Evolutionary conservation across 345 rosid species (phyloP).

Genomic region (Clausena lansium): DNA sequence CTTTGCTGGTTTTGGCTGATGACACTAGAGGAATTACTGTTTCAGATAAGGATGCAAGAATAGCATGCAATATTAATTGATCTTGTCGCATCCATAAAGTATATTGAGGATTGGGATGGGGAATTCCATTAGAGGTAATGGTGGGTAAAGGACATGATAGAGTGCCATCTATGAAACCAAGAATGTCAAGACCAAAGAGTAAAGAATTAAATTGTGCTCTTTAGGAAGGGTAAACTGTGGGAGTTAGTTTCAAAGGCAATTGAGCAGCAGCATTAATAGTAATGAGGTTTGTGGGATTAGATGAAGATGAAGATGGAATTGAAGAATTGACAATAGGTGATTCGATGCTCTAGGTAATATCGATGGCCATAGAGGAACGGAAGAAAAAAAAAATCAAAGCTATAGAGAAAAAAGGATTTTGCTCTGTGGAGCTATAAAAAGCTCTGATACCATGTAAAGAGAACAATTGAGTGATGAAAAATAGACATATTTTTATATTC

Average conservation of each 20-base stretch:
- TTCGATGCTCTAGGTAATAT: too few species aligned
- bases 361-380: too few species aligned
- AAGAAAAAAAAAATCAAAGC: too few species aligned
- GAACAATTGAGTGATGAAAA: too few species aligned
- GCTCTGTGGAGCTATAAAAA: too few species aligned
- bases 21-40: background rate
- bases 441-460: too few species aligned
- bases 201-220: background rate
- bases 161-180: background rate
- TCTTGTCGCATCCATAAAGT: background rate
- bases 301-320: too few species aligned
- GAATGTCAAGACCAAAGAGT: background rate
- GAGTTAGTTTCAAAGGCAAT: background rate
- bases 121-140: background rate
- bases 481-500: too few species aligned
- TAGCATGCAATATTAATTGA: background rate
- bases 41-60: background rate
- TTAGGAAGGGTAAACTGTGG: background rate
- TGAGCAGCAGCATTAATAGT: background rate
- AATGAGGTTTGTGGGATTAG: background rate
- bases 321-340: too few species aligned
- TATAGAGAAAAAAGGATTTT: too few species aligned
- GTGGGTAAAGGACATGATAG: background rate
- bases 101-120: background rate
- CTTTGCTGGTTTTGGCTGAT: background rate